These are phyloP conservation scores for Kingdonia uniflora DNA, from an alignment of 164 flowering plant genomes.

Conservation along the genomic window DNA sequence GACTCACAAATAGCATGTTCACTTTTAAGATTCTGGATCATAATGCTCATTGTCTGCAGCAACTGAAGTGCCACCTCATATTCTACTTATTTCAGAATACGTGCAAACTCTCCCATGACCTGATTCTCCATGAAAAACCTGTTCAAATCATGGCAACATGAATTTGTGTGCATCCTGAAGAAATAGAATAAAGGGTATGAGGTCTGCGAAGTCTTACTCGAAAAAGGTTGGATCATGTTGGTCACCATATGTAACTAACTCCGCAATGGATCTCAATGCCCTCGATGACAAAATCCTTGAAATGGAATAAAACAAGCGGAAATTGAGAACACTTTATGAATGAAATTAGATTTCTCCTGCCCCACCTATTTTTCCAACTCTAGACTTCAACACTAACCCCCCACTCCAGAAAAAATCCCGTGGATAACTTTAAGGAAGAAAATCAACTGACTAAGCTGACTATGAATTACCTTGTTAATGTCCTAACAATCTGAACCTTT, in stretches of 20 bases:
- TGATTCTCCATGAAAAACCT: conserved; percentile 71
- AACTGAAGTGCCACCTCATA: conserved; percentile 46
- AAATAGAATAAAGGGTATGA: background rate
- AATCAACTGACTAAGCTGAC: too few relatives aligned
- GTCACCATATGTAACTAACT: conserved; percentile 59
- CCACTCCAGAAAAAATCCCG: too few relatives aligned
- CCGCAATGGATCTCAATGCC: conserved; percentile 49
- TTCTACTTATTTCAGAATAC: conserved; percentile 37
- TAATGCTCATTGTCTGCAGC: conserved; percentile 59
- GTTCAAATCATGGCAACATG: conserved; percentile 9
- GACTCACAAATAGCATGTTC: conserved; percentile 65
- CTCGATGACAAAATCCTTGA: conserved; percentile 50
- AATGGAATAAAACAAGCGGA: conserved; percentile 3
- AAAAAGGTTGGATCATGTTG: conserved; percentile 50
- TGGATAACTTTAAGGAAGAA: too few relatives aligned
- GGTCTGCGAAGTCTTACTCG: conserved; percentile 33
- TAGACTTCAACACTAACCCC: too few relatives aligned
- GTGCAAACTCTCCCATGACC: conserved; percentile 56
- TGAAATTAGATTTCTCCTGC: too few relatives aligned
- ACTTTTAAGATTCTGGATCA: conserved; percentile 56
- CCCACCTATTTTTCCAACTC: too few relatives aligned
- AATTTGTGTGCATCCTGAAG: background rate
- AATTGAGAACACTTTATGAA: background rate
- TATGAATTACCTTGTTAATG: conserved; percentile 61
- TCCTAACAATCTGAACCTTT: conserved; percentile 76